These are phyloP conservation scores for Gremmenia infestans DNA, from an alignment of 2,329 filamentous ascomycete species.

Conservation along the genomic window DNA sequence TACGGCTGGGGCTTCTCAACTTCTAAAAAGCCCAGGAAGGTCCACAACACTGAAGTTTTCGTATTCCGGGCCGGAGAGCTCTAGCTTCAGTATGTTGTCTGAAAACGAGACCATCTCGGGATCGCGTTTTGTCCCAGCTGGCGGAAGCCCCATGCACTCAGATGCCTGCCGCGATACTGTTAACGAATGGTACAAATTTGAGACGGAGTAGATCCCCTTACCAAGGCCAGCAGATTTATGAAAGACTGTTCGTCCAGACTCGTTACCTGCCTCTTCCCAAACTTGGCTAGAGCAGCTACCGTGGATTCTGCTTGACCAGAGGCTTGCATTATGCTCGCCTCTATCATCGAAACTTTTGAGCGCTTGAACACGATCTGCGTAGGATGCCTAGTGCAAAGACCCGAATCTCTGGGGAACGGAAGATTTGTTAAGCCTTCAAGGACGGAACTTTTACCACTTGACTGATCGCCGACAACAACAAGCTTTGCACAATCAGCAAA, in stretches of 20 bases:
- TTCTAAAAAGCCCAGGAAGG: conserved; percentile 49
- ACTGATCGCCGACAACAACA: conserved; percentile 38
- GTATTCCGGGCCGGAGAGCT: conserved; percentile 30
- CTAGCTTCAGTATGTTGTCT: conserved; percentile 5
- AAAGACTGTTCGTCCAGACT: too few relatives aligned
- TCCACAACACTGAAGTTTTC: conserved; percentile 54
- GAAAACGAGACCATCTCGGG: background rate
- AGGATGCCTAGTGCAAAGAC: conserved; percentile 38
- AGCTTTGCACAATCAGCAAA: conserved; percentile 8
- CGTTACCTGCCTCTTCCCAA: background rate
- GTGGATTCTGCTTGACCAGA: background rate
- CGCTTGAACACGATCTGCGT: conserved; percentile 36
- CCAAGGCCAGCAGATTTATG: too few relatives aligned
- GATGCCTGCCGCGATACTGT: background rate
- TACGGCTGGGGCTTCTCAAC: conserved; percentile 4
- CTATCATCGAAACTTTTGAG: background rate
- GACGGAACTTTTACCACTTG: conserved; percentile 32
- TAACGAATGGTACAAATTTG: too few relatives aligned
- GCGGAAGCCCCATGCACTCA: conserved; percentile 2
- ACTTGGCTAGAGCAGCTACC: background rate
- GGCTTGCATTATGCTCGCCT: background rate
- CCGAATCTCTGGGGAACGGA: conserved; percentile 34
- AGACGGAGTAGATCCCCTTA: too few relatives aligned
- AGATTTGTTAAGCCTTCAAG: conserved; percentile 32
- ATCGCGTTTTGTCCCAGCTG: background rate